phyloP scores from a whole-genome alignment of 148 eudicot species.

The Vaccinium macrocarpon region DNA sequence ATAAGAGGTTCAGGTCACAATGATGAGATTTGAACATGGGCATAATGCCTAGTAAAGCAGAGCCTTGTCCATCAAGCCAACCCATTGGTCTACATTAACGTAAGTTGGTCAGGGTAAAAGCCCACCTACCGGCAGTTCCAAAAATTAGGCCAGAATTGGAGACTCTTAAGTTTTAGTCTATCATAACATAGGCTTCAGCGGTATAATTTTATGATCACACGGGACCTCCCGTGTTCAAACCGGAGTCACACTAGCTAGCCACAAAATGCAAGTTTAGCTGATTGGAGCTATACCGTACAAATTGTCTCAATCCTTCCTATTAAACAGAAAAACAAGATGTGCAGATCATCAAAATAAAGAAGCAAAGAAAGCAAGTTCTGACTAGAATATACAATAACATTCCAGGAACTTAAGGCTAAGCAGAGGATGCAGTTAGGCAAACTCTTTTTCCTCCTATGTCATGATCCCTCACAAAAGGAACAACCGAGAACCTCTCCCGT shows the following conservation, averaged over 20 bases:
- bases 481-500: neutral
- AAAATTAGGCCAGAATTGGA: neutral
- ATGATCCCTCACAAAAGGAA: neutral
- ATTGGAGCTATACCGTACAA: neutral
- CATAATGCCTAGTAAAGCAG: neutral
- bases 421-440: neutral
- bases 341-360: neutral
- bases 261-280: neutral
- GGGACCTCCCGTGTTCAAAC: neutral
- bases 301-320: neutral
- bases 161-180: neutral
- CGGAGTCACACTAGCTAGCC: neutral
- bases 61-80: neutral
- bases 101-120: neutral
- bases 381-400: neutral
- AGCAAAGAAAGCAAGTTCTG: slow-evolving; percentile 1
- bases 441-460: neutral
- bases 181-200: neutral
- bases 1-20: neutral
- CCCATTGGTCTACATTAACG: neutral
- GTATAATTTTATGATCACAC: neutral
- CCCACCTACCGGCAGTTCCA: neutral
- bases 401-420: neutral
- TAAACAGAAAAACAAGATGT: slow-evolving; percentile 7
- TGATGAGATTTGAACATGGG: neutral